These are phyloP conservation scores for Spirogloea muscicola DNA, from an alignment of 139 green algal genomes.

Conservation along the genomic window DNA sequence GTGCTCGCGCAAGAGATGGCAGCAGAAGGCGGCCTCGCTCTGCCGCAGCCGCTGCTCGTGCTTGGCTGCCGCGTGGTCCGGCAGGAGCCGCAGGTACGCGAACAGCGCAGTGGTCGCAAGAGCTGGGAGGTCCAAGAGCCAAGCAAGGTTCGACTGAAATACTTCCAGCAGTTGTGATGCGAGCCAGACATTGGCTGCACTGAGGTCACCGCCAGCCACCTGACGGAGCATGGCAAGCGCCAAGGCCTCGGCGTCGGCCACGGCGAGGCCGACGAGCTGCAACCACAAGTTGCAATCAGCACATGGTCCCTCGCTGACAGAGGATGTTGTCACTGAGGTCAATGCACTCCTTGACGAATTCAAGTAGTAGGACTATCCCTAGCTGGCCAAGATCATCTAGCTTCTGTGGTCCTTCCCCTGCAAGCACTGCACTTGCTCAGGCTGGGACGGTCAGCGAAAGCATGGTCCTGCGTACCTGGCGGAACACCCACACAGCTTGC, in stretches of 20 bases:
- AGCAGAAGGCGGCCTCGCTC: slow-evolving; percentile 40
- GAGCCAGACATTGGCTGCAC: slow-evolving; percentile 35
- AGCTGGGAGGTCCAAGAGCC: slow-evolving; percentile 8
- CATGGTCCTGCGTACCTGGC: too few relatives aligned
- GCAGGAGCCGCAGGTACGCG: slow-evolving; percentile 38
- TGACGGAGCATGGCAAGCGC: slow-evolving; percentile 31
- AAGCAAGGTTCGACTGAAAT: slow-evolving; percentile 3
- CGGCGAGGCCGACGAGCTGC: slow-evolving; percentile 17
- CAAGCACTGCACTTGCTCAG: too few relatives aligned
- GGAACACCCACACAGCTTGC: slow-evolving; percentile 37
- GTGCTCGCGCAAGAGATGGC: slow-evolving; percentile 25
- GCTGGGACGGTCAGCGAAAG: too few relatives aligned
- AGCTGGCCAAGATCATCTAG: too few relatives aligned
- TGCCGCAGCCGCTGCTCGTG: slow-evolving; percentile 22
- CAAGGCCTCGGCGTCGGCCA: slow-evolving; percentile 13
- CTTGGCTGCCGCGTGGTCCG: slow-evolving; percentile 28
- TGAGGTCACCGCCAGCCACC: slow-evolving; percentile 37
- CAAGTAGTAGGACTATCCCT: too few relatives aligned
- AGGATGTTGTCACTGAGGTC: too few relatives aligned
- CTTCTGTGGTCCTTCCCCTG: too few relatives aligned
- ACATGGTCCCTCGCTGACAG: too few relatives aligned
- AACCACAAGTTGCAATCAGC: too few relatives aligned
- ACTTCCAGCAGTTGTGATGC: slow-evolving; percentile 37
- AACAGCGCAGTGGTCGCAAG: slow-evolving; percentile 34
- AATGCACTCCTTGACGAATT: too few relatives aligned